Evolutionary conservation across 2,329 filamentous ascomycete species (phyloP).

Genomic region (Stagonosporopsis rhizophila): DNA sequence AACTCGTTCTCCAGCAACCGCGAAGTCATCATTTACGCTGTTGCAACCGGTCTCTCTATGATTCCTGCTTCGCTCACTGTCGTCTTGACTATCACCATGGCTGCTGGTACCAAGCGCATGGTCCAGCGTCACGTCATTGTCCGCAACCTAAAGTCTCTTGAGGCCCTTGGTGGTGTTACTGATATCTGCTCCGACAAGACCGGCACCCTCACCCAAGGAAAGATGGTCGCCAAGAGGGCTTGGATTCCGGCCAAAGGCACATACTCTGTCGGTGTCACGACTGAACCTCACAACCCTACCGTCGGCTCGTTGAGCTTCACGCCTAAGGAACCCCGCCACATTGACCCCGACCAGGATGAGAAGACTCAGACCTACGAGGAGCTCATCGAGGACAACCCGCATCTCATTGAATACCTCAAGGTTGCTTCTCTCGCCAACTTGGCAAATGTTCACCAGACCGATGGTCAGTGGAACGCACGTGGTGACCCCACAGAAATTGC

Average conservation of each 20-base stretch:
- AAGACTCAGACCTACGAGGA: conserved; percentile 32
- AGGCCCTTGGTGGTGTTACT: conserved; percentile 48
- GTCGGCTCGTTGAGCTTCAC: conserved; percentile 40
- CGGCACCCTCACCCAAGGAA: conserved; percentile 44
- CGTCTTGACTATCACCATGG: conserved; percentile 50
- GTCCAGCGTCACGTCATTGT: conserved; percentile 45
- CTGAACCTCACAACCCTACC: conserved; percentile 43
- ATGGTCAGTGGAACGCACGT: conserved; percentile 46
- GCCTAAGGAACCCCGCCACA: conserved; percentile 33
- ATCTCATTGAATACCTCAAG: conserved; percentile 45
- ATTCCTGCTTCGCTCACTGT: conserved; percentile 47
- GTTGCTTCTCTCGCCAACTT: conserved; percentile 56
- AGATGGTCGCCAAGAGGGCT: conserved; percentile 46
- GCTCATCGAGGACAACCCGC: conserved; percentile 35
- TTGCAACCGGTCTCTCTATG: conserved; percentile 47
- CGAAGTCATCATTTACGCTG: conserved; percentile 49
- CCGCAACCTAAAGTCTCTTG: conserved; percentile 46
- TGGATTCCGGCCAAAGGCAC: conserved; percentile 46
- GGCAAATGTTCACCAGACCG: conserved; percentile 56
- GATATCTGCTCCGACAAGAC: conserved; percentile 47
- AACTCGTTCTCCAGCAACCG: conserved; percentile 48
- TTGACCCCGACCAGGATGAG: conserved; percentile 40
- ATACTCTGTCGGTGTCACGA: conserved; percentile 40
- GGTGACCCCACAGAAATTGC: conserved; percentile 69
- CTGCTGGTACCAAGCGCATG: conserved; percentile 48